A percentile compares a stretch with the other conserved stretches of the same genome.
These are phyloP conservation scores for Coniferiporia weirii DNA, from an alignment of 1,284 basidiomycete species.

Conservation along the genomic window DNA sequence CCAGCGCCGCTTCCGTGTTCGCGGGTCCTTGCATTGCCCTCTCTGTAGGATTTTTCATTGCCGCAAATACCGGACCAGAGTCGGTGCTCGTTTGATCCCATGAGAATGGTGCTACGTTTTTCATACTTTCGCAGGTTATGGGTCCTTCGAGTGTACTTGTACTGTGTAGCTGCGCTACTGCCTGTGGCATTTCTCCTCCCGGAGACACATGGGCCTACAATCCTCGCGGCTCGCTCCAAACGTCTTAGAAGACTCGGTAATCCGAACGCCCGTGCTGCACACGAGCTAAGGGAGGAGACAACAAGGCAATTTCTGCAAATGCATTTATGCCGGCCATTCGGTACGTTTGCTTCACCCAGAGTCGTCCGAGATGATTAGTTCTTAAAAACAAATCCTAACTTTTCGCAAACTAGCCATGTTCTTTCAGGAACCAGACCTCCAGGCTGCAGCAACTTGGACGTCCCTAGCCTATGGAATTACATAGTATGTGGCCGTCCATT, in stretches of 20 bases:
- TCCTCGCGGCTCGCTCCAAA: slow-evolving; percentile 22
- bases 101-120: background rate
- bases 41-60: slow-evolving; percentile 25
- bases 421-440: slow-evolving; percentile 24
- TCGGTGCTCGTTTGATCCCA: slow-evolving; percentile 4
- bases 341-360: slow-evolving; percentile 19
- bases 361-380: too few species aligned
- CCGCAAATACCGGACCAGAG: slow-evolving; percentile 18
- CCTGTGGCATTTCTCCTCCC: slow-evolving; percentile 24
- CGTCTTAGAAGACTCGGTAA: slow-evolving; percentile 21
- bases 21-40: slow-evolving; percentile 23
- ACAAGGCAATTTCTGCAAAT: slow-evolving; percentile 19
- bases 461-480: slow-evolving; percentile 25
- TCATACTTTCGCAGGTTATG: slow-evolving; percentile 20
- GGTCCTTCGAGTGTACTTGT: slow-evolving; percentile 25
- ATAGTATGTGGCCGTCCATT: slow-evolving; percentile 21
- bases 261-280: slow-evolving; percentile 21
- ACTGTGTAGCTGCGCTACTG: slow-evolving; percentile 21
- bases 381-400: too few species aligned
- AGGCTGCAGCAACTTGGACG: slow-evolving; percentile 25
- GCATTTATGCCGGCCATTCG: slow-evolving; percentile 22
- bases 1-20: background rate
- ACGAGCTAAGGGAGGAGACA: slow-evolving; percentile 21
- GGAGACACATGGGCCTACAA: slow-evolving; percentile 25
- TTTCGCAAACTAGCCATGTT: too few species aligned